Evolutionary conservation across 1,139 yeast genomes (phyloP), one percentile per base, ranked within the genome.

Genomic region (Tardiomyces blankii): DNA sequence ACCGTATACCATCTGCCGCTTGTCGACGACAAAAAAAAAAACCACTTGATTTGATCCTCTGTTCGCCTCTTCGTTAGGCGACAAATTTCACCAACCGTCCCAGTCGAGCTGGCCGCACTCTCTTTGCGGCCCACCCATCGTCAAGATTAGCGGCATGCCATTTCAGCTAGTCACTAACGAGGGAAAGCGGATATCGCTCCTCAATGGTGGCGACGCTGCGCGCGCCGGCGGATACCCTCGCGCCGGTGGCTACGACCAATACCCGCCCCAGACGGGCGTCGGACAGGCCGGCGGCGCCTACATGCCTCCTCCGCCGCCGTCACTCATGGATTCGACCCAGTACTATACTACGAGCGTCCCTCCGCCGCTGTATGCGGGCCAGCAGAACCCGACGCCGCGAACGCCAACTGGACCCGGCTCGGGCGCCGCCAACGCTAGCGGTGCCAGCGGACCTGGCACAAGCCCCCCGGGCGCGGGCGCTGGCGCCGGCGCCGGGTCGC

Each of bases 141-240:
- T 33, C 21, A 11, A 12, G 18, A 16, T 28, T 38, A n/a, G 41
- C 30, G 38, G 25, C 16, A 54, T 55, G 59, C 50, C 54, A 16
- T 55, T 55, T 43, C 53, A 54, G 30, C 48, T 54, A n/a, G 49
- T 53, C 30, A 55, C 56, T 18, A 51, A 50, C 30, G 47, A 51
- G 13, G 59, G 59, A 18, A 48, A 51, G 44, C 45, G 51, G 35
- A 49, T 55, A 21, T 49, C 51, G 35, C 48, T 55, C 27, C 49
- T 55, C 38, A 55, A 55, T 44, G 57, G 54, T 14, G 49, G 44
- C 19, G 42, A 30, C 13, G 43, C 35, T 30, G 35, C 35, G 3
- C n/a, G 35, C 16, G 35, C 35, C 9, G 35, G 35, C 35, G 35
- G 35, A 14, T 30, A 30, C 35, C 16, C 35, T 9, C 35, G 35